phyloP scores from a whole-genome alignment of 169 alveolate species.

The Amoebophrya sp. region DNA sequence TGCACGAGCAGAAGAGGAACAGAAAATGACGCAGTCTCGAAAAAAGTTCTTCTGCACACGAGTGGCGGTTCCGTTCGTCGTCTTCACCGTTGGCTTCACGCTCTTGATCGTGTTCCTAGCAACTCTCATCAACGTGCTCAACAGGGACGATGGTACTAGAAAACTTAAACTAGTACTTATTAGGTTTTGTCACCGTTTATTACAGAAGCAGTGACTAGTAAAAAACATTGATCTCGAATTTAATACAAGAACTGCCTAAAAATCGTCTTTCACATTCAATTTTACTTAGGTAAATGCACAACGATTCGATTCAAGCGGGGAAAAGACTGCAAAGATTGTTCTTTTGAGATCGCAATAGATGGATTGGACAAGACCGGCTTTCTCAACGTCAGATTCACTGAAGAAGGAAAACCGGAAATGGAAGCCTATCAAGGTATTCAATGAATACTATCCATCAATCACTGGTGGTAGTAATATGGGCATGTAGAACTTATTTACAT shows the following conservation, averaged over 20 bases:
- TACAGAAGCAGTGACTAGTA: no score
- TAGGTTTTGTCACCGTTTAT: no score
- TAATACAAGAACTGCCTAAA: no score
- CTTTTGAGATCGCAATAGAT: not conserved
- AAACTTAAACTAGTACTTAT: no score
- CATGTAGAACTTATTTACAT: no score
- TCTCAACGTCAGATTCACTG: not conserved
- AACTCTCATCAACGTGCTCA: not conserved
- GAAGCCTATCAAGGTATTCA: not conserved
- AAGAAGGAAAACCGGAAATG: not conserved
- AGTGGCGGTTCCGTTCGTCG: not conserved
- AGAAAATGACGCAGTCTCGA: not conserved
- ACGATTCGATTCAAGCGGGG: not conserved
- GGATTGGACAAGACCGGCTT: not conserved
- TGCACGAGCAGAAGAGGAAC: not conserved
- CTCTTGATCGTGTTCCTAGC: not conserved
- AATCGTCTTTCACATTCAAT: no score
- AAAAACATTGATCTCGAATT: no score
- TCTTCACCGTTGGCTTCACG: not conserved
- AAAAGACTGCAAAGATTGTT: not conserved
- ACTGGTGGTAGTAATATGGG: no score
- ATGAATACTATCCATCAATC: no score
- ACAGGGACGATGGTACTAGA: slow-evolving; percentile 15
- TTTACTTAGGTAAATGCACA: not conserved
- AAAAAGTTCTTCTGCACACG: not conserved